phyloP scores from a whole-genome alignment of 2,329 filamentous ascomycete species.

The Ophiostoma ips region DNA sequence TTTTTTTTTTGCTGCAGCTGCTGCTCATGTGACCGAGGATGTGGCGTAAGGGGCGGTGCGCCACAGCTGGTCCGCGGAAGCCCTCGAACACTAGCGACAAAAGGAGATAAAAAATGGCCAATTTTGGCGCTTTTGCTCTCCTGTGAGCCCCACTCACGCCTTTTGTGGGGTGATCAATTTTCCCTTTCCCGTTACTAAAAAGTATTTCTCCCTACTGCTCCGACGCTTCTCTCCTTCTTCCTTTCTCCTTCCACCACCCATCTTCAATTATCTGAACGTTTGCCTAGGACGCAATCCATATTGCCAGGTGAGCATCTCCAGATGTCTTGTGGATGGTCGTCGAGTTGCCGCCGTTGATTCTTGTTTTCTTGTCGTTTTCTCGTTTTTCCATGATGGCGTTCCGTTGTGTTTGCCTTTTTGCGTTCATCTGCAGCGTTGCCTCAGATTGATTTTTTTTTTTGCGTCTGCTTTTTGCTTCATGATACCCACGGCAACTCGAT shows the following conservation, averaged over 20 bases:
- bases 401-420: not conserved
- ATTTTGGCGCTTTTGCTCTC: not conserved
- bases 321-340: slow-evolving; percentile 10
- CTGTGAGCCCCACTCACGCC: not conserved
- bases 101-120: not conserved
- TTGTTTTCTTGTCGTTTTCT: not conserved
- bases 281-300: slow-evolving; percentile 18
- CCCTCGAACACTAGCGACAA: not conserved
- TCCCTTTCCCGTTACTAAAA: not conserved
- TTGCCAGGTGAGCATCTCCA: slow-evolving; percentile 17
- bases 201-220: not conserved
- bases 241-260: slow-evolving; percentile 6
- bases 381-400: not conserved
- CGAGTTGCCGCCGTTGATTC: slow-evolving; percentile 16
- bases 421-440: not conserved
- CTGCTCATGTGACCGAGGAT: not conserved
- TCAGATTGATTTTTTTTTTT: not conserved
- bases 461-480: not conserved
- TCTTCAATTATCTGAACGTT: slow-evolving; percentile 14
- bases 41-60: not conserved
- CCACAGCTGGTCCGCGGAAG: not conserved
- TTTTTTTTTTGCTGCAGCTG: too few species aligned
- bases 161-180: not conserved
- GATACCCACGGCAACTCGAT: not conserved
- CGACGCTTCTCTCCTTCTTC: not conserved